Base-by-base conservation (phyloP, 352 stramenopile genomes). In the Pythium coloratum region DNA sequence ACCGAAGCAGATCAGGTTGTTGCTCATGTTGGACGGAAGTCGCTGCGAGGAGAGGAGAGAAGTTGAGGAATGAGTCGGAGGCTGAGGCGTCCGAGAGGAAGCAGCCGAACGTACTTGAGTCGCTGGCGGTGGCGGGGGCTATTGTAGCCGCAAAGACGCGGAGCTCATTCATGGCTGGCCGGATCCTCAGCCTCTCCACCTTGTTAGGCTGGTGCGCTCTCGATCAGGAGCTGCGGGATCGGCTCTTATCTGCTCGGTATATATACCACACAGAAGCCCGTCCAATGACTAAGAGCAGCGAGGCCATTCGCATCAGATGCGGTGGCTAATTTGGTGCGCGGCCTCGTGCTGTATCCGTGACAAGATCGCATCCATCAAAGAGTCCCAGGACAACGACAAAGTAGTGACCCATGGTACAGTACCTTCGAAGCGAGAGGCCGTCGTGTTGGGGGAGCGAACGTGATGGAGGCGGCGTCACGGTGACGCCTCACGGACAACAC, bases 1-100 rank as follows among this genome's bases (percentile, higher is more conserved):
- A 42, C 70, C 70, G 42, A 73, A 73, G 55, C 59, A 65, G 51
- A 76, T 67, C 16, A 71, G 51, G 42, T 67, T 71, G 64, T 62
- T 58, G 64, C 56, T 64, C 56, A 60, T 64, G 54, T 20, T 69
- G 18, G 49, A 33, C 34, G 46, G 28, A 12, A 63, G 55, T 24
- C 34, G 28, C 34, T 8, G 55, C 16, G 14, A 44, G n/a, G 46
- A 30, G 32, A 28, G 16, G 40, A 62, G 62, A 58, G n/a, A 62
- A 67, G 36, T 67, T 67, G 51, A 47, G 38, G 53, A 67, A 55
- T 67, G 61, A 67, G 16, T 30, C 4, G 16, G 42, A 49, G 42
- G 42, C 5, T 26, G 42, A 49, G 42, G 42, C 42, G 18, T 13
- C 24, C 42, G 38, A 44, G 38, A 44, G 10, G 6, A 9, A 46